Evolutionary conservation across 441 rosid species (phyloP).

Genomic region (Gossypium gossypioides): DNA sequence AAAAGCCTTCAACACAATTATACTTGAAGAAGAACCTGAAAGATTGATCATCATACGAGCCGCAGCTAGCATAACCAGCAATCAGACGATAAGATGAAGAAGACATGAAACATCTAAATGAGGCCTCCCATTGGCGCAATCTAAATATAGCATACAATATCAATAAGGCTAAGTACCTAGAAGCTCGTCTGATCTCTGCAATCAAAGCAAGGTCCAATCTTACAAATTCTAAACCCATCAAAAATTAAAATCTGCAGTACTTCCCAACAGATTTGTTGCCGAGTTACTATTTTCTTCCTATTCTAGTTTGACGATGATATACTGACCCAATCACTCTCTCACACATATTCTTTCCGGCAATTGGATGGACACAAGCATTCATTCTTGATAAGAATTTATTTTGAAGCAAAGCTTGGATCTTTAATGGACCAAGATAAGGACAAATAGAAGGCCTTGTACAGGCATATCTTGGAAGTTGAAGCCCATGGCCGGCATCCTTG

Average conservation of each 20-base stretch:
- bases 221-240: conserved; percentile 19
- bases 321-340: background rate
- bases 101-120: too few species aligned
- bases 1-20: too few species aligned
- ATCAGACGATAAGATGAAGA: too few species aligned
- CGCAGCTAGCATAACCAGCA: too few species aligned
- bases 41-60: too few species aligned
- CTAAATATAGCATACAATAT: conserved; percentile 21
- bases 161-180: conserved; percentile 22
- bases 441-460: background rate
- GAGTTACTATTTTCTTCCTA: background rate
- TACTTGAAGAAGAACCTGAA: too few species aligned
- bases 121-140: too few species aligned
- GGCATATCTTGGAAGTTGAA: background rate
- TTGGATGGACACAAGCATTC: conserved; percentile 11
- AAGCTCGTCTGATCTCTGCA: conserved; percentile 21
- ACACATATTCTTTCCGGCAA: background rate
- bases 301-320: background rate
- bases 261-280: background rate
- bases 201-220: conserved; percentile 23
- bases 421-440: background rate
- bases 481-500: conserved; percentile 10
- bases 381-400: background rate
- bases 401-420: background rate
- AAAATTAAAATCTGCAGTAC: background rate